A percentile compares a stretch with the other conserved stretches of the same genome.
Conservation (phyloP, 345 rosid genomes). For the Brassica juncea region DNA sequence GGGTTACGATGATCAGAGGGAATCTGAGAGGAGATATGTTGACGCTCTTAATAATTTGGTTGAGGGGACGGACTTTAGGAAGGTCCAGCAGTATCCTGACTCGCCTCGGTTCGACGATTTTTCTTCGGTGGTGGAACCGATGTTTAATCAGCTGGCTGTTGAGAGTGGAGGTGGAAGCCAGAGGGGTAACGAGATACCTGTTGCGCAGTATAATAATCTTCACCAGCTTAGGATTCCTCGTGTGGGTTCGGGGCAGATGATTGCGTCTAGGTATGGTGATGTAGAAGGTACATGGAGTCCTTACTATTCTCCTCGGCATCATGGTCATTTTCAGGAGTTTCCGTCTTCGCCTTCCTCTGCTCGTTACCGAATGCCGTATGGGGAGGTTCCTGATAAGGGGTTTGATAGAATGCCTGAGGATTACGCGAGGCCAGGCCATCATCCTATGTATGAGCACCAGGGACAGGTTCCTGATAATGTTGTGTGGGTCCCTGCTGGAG, state of each 20-base stretch:
- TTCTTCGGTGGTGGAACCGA: constrained; percentile 39
- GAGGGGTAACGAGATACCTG: constrained; percentile 55
- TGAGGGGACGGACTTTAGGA: constrained; percentile 67
- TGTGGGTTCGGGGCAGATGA: constrained; percentile 48
- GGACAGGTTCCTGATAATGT: constrained; percentile 63
- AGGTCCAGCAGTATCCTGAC: constrained; percentile 59
- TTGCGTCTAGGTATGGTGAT: constrained; percentile 69
- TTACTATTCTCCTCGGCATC: constrained; percentile 85
- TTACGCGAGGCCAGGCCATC: constrained; percentile 57
- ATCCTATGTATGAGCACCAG: constrained; percentile 58
- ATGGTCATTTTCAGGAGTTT: constrained; percentile 65
- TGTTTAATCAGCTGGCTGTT: constrained; percentile 50
- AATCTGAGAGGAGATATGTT: constrained; percentile 87
- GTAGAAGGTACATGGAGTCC: constrained; percentile 61
- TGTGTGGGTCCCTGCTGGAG: constrained; percentile 72
- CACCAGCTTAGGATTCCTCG: constrained; percentile 46
- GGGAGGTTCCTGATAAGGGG: constrained; percentile 62
- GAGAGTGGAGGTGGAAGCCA: constrained; percentile 62
- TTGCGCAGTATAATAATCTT: constrained; percentile 59
- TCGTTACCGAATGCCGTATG: constrained; percentile 61
- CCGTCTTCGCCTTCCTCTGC: constrained; percentile 83
- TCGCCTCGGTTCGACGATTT: constrained; percentile 55
- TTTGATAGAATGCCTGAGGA: constrained; percentile 78
- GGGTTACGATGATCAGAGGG: constrained; percentile 82
- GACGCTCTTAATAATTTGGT: constrained; percentile 88